A percentile compares a stretch with the other conserved stretches of the same genome.
phyloP scores from a whole-genome alignment of 1,284 basidiomycete species.

The Trametes hirsuta region DNA sequence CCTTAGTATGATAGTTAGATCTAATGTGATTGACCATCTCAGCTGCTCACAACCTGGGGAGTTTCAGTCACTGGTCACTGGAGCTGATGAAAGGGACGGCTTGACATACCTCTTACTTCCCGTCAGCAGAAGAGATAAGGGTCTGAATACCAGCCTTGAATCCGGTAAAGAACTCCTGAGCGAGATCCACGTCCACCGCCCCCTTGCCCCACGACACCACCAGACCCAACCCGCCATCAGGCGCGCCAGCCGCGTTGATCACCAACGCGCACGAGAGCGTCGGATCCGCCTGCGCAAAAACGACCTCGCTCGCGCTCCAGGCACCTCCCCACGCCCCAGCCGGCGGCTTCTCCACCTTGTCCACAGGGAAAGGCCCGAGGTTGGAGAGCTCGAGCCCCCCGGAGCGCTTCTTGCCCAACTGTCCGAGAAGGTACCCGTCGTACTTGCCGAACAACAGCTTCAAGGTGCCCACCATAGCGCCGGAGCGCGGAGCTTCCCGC shows the following conservation, averaged over 20 bases:
- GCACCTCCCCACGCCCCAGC: not conserved
- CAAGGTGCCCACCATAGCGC: slow-evolving; percentile 38
- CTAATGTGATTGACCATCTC: no score
- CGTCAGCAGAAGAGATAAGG: not conserved
- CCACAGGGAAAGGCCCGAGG: slow-evolving; percentile 31
- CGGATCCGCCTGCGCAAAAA: slow-evolving; percentile 39
- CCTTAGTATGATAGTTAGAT: no score
- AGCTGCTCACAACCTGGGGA: not conserved
- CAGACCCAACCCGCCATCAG: slow-evolving; percentile 38
- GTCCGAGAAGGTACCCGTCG: slow-evolving; percentile 32
- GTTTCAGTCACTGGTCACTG: no score
- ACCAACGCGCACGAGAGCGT: slow-evolving; percentile 40
- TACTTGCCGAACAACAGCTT: slow-evolving; percentile 38
- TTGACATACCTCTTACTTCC: not conserved
- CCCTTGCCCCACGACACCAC: slow-evolving; percentile 31
- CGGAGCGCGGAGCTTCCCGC: slow-evolving; percentile 21
- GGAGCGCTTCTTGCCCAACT: slow-evolving; percentile 37
- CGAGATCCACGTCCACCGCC: slow-evolving; percentile 34
- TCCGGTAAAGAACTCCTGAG: slow-evolving; percentile 34
- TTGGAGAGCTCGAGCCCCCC: slow-evolving; percentile 41
- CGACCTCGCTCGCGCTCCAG: slow-evolving; percentile 29
- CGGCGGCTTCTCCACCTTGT: not conserved
- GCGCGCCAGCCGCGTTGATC: slow-evolving; percentile 39
- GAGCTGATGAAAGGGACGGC: no score
- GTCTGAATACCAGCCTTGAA: slow-evolving; percentile 20